Conservation (phyloP, 164 flowering plant genomes). For the Vitis rupestris region DNA sequence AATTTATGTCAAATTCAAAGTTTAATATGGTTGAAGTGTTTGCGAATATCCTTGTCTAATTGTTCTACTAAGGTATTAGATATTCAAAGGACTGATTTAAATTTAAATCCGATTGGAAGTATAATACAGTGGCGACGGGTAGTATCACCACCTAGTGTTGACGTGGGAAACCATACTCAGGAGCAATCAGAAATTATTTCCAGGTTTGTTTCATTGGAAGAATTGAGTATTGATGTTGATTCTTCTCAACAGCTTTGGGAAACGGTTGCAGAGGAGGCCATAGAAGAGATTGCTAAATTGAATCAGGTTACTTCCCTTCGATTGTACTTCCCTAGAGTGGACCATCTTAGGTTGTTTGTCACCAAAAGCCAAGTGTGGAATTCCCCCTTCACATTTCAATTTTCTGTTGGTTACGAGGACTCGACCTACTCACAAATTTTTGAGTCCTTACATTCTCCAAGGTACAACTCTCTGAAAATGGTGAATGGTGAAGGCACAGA, state of each 20-base stretch:
- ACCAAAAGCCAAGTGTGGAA: slow-evolving; percentile 4
- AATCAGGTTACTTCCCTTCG: background rate
- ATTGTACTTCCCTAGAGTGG: slow-evolving; percentile 15
- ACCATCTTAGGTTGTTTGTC: slow-evolving; percentile 1
- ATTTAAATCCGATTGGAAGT: no score
- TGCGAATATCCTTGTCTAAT: no score
- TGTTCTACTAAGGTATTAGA: no score
- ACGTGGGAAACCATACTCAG: no score
- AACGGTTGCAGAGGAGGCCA: background rate
- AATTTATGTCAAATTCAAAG: no score
- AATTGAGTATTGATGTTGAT: slow-evolving; percentile 16
- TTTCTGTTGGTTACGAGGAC: slow-evolving; percentile 9
- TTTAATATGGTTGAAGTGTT: no score
- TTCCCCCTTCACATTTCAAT: slow-evolving; percentile 2
- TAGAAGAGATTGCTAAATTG: slow-evolving; percentile 5
- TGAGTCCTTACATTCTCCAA: background rate
- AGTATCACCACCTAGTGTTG: no score
- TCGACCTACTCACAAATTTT: background rate
- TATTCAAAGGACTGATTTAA: no score
- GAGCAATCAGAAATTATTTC: background rate
- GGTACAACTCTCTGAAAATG: slow-evolving; percentile 9
- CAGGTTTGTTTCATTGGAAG: slow-evolving; percentile 13
- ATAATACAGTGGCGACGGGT: no score
- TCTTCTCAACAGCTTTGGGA: background rate
- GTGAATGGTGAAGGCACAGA: slow-evolving; percentile 4